Evolutionary conservation across 352 stramenopile genomes (phyloP), one percentile per base, ranked within the genome.

Genomic region (Phytophthora melonis): DNA sequence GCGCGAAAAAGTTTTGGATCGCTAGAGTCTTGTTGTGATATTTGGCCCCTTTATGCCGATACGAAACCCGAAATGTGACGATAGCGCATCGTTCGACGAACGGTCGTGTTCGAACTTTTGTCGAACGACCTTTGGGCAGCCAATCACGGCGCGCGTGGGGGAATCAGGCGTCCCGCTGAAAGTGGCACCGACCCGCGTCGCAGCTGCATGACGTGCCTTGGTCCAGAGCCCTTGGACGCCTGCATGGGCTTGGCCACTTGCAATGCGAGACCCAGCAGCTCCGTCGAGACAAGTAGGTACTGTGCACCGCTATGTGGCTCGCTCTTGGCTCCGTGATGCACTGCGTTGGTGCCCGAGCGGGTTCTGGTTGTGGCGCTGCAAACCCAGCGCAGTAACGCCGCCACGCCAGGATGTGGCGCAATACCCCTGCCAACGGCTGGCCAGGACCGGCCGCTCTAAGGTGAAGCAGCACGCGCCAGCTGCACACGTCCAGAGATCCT

Each of bases 71-170:
- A 65, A 50, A 55, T 25, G 18, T 43, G 10, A 11, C 2, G 36
- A 2, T 43, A 43, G 8, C 34, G 43, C 5, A 66, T 30, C 27
- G 23, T 66, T 70, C 68, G 13, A 21, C 30, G 72, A 79, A 70
- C 58, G 63, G 66, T 66, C 57, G 21, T 66, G 52, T 73, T 76
- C 63, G 68, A 77, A 47, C 21, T 62, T 74, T 73, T 69, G 16
- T 23, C 39, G 21, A 59, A 55, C 61, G 67, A 75, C 72, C 57
- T 78, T 79, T 79, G 50, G 27, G 1, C 30, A 41, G 32, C 63
- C 58, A 58, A 64, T 68, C 10, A 21, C 11, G 14, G 21, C 23
- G n/a, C 25, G 14, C 13, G 2, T 16, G 14, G 27, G 16, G 14
- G 27, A 36, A 53, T 63, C 19, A 39, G 13, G 27, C 58, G 32